Percentiles rank a stretch among this genome's conserved stretches.
These are phyloP conservation scores for Passalora sequoiae DNA, from an alignment of 2,329 filamentous ascomycete genomes.

Conservation along the genomic window DNA sequence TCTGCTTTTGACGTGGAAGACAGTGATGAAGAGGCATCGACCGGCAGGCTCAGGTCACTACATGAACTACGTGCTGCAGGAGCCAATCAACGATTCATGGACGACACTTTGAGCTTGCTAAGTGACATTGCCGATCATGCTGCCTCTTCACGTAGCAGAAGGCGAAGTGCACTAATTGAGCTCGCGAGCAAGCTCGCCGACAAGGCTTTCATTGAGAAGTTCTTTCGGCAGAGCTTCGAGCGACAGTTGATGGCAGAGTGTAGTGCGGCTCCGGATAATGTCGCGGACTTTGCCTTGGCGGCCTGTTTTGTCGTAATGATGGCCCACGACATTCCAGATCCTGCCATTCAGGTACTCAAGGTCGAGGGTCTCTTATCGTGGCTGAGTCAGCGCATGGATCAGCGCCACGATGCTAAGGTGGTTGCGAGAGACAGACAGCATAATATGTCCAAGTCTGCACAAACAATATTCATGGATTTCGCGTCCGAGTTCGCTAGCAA, in stretches of 20 bases:
- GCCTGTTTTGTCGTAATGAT: constrained; percentile 61
- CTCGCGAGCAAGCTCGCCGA: constrained; percentile 52
- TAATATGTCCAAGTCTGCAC: constrained; percentile 64
- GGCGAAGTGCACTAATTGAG: constrained; percentile 52
- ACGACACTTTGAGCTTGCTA: constrained; percentile 52
- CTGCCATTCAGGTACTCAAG: constrained; percentile 53
- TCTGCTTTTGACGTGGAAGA: constrained; percentile 37
- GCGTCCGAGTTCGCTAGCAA: constrained; percentile 39
- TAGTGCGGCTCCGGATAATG: constrained; percentile 39
- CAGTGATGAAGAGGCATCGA: constrained; percentile 42
- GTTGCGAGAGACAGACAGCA: constrained; percentile 60
- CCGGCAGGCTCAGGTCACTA: constrained; percentile 50
- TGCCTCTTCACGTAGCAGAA: constrained; percentile 41
- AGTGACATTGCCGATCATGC: constrained; percentile 53
- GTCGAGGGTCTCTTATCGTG: constrained; percentile 32
- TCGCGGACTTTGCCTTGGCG: constrained; percentile 58
- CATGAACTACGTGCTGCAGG: constrained; percentile 59
- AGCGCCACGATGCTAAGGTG: constrained; percentile 43
- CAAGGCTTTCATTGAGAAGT: constrained; percentile 61
- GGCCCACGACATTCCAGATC: constrained; percentile 54
- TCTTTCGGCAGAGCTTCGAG: constrained; percentile 69
- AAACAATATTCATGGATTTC: constrained; percentile 52
- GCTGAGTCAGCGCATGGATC: constrained; percentile 52
- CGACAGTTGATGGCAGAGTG: constrained; percentile 61
- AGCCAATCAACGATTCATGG: constrained; percentile 52